phyloP scores from a whole-genome alignment of 2,329 filamentous ascomycete genomes.

The Claviceps humidiphila region DNA sequence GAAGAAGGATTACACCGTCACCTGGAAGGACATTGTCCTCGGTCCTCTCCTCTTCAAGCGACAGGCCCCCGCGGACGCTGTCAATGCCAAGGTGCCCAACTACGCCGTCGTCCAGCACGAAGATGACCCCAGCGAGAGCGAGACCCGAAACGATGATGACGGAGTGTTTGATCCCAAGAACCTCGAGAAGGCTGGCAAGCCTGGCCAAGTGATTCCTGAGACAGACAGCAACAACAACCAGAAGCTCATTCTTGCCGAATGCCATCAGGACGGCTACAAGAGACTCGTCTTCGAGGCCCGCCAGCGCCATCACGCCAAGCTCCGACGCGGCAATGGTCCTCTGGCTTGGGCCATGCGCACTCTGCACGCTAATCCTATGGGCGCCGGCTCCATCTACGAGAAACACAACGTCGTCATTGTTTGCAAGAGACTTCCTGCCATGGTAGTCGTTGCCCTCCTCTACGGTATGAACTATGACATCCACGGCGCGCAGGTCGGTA shows the following conservation, averaged over 20 bases:
- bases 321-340: slow-evolving; percentile 49
- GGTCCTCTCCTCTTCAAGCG: slow-evolving; percentile 55
- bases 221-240: slow-evolving; percentile 33
- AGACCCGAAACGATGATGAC: slow-evolving; percentile 14
- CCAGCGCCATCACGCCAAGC: slow-evolving; percentile 46
- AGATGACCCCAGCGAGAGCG: slow-evolving; percentile 23
- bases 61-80: slow-evolving; percentile 36
- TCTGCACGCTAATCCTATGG: slow-evolving; percentile 61
- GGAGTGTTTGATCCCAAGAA: slow-evolving; percentile 13
- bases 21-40: slow-evolving; percentile 47
- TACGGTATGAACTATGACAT: slow-evolving; percentile 77
- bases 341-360: slow-evolving; percentile 76
- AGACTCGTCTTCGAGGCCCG: slow-evolving; percentile 44
- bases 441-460: slow-evolving; percentile 46
- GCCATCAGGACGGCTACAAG: slow-evolving; percentile 42
- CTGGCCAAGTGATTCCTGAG: slow-evolving; percentile 7
- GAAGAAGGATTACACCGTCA: slow-evolving; percentile 52
- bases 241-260: slow-evolving; percentile 33
- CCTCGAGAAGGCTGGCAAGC: not conserved
- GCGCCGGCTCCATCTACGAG: slow-evolving; percentile 62
- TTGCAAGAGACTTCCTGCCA: slow-evolving; percentile 54
- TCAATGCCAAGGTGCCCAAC: slow-evolving; percentile 50
- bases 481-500: slow-evolving; percentile 29
- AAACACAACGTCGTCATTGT: slow-evolving; percentile 52
- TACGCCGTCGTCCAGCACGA: slow-evolving; percentile 65